Evolutionary conservation across 148 eudicot species (phyloP).

Genomic region (Camellia japonica): DNA sequence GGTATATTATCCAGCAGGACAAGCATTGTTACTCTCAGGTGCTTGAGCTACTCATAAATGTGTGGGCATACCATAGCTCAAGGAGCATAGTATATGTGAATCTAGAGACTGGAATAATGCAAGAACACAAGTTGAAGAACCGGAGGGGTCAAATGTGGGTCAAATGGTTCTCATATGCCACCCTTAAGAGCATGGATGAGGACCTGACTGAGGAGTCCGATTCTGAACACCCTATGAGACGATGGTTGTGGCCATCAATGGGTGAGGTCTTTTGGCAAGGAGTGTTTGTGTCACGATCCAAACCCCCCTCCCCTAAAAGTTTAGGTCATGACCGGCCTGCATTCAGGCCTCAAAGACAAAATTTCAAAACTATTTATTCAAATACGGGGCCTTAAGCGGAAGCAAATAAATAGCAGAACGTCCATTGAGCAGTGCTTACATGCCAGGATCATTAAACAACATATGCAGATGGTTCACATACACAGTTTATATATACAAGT

Average conservation of each 20-base stretch:
- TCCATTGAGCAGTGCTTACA: no score
- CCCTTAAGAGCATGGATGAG: conserved; percentile 86
- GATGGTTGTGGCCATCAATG: conserved; percentile 88
- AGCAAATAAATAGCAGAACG: no score
- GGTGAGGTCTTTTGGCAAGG: conserved; percentile 92
- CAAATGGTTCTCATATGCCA: conserved; percentile 62
- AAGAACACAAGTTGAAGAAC: conserved; percentile 58
- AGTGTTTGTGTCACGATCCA: conserved; percentile 29
- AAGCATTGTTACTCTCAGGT: conserved; percentile 86
- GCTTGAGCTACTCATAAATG: conserved; percentile 78
- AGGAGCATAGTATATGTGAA: conserved; percentile 76
- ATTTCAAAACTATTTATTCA: no score
- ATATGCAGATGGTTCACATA: no score
- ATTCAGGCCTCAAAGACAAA: no score
- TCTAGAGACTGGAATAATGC: conserved; percentile 69
- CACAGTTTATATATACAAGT: no score
- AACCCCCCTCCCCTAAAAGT: no score
- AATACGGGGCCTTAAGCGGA: no score
- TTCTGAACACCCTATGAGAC: conserved; percentile 41
- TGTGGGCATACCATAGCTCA: conserved; percentile 92
- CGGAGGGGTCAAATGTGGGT: conserved; percentile 82
- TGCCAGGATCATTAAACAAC: no score
- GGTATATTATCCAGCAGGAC: conserved; percentile 52
- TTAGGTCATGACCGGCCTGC: no score
- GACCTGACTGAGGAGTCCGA: conserved; percentile 86